These are phyloP conservation scores for Sarcocystis neurona DNA, from an alignment of 169 alveolate genomes.

Conservation along the genomic window DNA sequence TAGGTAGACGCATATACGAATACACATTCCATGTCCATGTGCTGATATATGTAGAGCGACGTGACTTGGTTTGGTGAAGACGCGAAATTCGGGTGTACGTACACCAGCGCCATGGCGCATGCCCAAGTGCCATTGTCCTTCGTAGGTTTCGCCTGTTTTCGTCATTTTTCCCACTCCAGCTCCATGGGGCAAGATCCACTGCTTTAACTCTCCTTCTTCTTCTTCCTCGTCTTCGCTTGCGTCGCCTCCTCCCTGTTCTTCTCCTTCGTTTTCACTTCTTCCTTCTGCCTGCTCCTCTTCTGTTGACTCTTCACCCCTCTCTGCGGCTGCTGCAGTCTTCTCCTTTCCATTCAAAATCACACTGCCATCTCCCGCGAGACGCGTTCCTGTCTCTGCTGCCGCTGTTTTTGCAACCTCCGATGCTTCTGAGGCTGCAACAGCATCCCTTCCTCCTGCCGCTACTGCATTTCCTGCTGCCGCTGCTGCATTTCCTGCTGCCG, in stretches of 20 bases:
- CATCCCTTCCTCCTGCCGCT: no score
- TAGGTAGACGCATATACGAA: not conserved
- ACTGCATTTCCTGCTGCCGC: no score
- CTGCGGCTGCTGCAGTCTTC: not conserved
- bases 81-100: not conserved
- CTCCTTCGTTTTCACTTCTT: not conserved
- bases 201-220: not conserved
- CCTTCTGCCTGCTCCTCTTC: not conserved
- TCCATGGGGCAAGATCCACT: conserved; percentile 59
- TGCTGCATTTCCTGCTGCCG: no score
- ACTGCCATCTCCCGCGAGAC: no score
- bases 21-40: not conserved
- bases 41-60: not conserved
- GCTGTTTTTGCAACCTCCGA: no score
- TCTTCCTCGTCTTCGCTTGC: not conserved
- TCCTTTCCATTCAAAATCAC: no score
- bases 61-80: not conserved
- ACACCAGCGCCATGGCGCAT: conserved; percentile 68
- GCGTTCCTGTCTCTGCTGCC: no score
- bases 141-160: conserved; percentile 62
- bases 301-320: not conserved
- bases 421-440: no score
- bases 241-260: not conserved
- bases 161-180: conserved; percentile 55
- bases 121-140: conserved; percentile 66